Conservation (phyloP, 768 basidiomycete species). For the Rhodotorula paludigena region DNA sequence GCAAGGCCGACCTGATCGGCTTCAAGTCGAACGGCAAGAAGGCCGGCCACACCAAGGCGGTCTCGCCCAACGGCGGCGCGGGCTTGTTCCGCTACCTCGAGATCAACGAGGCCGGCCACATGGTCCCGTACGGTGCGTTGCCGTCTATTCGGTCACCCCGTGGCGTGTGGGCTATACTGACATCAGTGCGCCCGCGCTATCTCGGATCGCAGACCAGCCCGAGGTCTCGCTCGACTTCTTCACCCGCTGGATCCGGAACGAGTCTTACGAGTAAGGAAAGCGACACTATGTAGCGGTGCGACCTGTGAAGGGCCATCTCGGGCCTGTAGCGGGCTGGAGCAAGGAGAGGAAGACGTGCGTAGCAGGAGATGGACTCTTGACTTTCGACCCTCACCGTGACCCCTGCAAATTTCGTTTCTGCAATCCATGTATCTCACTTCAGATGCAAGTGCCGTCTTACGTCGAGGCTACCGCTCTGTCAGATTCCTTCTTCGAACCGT, state of each 20-base stretch:
- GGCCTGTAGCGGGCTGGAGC: neutral
- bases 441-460: no score
- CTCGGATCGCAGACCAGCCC: constrained; percentile 67
- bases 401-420: no score
- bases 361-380: no score
- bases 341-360: no score
- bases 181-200: no score
- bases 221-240: constrained; percentile 68
- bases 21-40: constrained; percentile 53
- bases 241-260: constrained; percentile 48
- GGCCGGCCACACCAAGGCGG: constrained; percentile 66
- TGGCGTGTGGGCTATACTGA: neutral
- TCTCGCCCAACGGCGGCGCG: constrained; percentile 49
- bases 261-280: constrained; percentile 42
- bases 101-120: constrained; percentile 54
- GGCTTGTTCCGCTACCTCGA: constrained; percentile 43
- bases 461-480: no score
- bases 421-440: no score
- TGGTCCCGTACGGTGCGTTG: constrained; percentile 2
- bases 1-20: constrained; percentile 57
- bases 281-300: neutral
- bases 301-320: neutral
- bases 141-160: neutral
- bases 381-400: no score
- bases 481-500: no score